Percentiles rank a stretch among this genome's conserved stretches.
Evolutionary conservation across 352 stramenopile genomes (phyloP).

Genomic region (Phytophthora melonis): DNA sequence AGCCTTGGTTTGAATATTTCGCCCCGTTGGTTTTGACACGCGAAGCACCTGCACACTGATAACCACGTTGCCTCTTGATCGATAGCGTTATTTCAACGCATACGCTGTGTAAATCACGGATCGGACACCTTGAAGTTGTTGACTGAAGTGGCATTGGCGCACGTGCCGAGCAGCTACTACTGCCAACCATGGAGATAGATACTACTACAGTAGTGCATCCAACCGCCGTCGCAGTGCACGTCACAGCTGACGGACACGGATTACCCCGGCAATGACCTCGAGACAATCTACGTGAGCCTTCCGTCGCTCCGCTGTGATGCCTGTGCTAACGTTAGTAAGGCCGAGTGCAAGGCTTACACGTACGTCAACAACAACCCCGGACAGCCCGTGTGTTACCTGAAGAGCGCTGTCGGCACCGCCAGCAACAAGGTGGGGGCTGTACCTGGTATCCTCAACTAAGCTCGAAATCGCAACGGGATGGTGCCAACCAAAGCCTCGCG

Average conservation of each 20-base stretch:
- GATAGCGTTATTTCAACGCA: not conserved
- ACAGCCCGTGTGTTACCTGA: slow-evolving; percentile 39
- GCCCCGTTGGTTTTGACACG: no score
- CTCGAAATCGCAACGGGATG: slow-evolving; percentile 1
- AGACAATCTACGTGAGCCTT: slow-evolving; percentile 49
- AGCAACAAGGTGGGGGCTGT: slow-evolving; percentile 37
- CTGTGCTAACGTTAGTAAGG: slow-evolving; percentile 41
- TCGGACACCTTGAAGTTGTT: not conserved
- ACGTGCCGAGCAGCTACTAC: slow-evolving; percentile 37
- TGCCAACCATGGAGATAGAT: slow-evolving; percentile 52
- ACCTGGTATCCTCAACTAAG: slow-evolving; percentile 48
- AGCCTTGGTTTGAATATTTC: no score
- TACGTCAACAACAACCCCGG: slow-evolving; percentile 53
- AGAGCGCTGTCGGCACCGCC: slow-evolving; percentile 35
- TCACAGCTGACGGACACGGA: slow-evolving; percentile 42
- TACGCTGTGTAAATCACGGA: not conserved
- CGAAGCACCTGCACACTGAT: no score
- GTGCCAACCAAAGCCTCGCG: not conserved
- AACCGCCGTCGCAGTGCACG: slow-evolving; percentile 36
- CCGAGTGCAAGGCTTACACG: slow-evolving; percentile 54
- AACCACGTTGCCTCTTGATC: not conserved
- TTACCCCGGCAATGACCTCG: slow-evolving; percentile 53
- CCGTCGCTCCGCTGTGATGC: slow-evolving; percentile 52
- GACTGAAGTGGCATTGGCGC: not conserved
- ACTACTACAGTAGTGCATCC: slow-evolving; percentile 52